Base-by-base conservation (phyloP, 2,329 filamentous ascomycete genomes). In the Apiospora koreana region DNA sequence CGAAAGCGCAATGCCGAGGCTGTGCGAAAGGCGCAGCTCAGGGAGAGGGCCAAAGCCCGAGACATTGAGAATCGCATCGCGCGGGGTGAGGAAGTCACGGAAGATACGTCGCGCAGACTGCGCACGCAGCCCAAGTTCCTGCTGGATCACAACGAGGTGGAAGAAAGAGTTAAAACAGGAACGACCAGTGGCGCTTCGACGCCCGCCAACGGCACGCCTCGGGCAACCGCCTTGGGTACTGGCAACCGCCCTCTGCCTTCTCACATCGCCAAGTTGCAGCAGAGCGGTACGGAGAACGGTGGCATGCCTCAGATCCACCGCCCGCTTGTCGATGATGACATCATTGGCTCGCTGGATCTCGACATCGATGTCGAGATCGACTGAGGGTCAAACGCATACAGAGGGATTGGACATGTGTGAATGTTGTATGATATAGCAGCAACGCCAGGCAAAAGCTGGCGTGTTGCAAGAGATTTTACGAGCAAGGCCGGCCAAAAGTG, bases 311-410 rank as follows among this genome's bases (percentile, higher is more conserved):
- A 90, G 16, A 92, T 94, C 66, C 93, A 95, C 77, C 91, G 93
- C 82, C 91, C 92, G 41, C 88, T 94, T 70, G 92, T 93, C 85
- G 95, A 97, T 72, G 96, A 98, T 78, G 96, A 98, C 78, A 92
- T 98, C 69, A 95, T 98, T 80, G 94, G 92, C 1, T 88, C 91
- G 35, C 85, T 98, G 84, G 96, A 98, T 79, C 83, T 98, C 76
- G 95, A 94, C 38, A 94, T 98, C 79, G 95, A 98, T 75, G 91
- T 97, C 76, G 94, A 97, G 75, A 94, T 97, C 75, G 94, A 84
- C 76, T 82, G 48, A 71, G 41, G 25, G n/a, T 2, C 28, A 16
- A 3, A n/a, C n/a, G 21, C 42, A 7, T 7, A 43, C 28, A 6
- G 38, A n/a, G 28, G 31, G 31, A 18, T 62, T 62, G 54, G 21